Evolutionary conservation across 129 eudicot genomes (phyloP), one percentile per base, ranked within the genome.

Genomic region (Chrysanthemum seticuspe): DNA sequence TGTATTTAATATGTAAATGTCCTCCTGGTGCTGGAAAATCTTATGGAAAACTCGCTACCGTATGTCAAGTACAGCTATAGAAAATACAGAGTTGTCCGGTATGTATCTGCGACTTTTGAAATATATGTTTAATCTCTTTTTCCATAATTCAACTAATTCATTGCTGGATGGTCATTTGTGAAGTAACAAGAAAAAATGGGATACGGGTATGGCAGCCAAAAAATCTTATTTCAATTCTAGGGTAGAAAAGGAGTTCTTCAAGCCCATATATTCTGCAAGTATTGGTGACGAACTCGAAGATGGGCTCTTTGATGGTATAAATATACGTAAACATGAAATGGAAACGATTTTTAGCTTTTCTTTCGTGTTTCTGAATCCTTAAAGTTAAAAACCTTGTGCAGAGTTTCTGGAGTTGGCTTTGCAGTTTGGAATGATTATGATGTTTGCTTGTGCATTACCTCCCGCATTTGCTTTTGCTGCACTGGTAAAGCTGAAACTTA

Each of bases 391-490:
- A 55, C 16, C 16, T 36, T 66, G 5, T 74, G 84, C 96, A 94
- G 99, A 94, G 53, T 90, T 94, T 81, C 83, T 94, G 79, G 97
- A 90, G 82, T 59, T 94, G 84, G 84, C 96, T 19, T 80, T 94
- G 91, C 99, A 94, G 75, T 94, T 94, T 82, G 99, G 99, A 47
- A 88, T 86, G 93, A 79, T 94, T 76, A 94, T 90, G 94, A 94
- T 94, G 99, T 94, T 94, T 85, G 97, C 97, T 21, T 90, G 99
- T 70, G 99, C 97, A 16, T 94, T 86, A 67, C 99, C 99, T 10
- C 99, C 87, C 23, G 92, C 91, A n/a, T 94, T 94, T 75, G 89
- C 86, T 74, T 88, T 94, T 74, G 97, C 97, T 57, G 83, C 86
- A 6, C 64, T 94, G 99, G 1, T 88, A 84, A 81, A 50, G 10